Evolutionary conservation across 2,329 filamentous ascomycete genomes (phyloP), one percentile per base, ranked within the genome.

Genomic region (Colletotrichum abscissum): DNA sequence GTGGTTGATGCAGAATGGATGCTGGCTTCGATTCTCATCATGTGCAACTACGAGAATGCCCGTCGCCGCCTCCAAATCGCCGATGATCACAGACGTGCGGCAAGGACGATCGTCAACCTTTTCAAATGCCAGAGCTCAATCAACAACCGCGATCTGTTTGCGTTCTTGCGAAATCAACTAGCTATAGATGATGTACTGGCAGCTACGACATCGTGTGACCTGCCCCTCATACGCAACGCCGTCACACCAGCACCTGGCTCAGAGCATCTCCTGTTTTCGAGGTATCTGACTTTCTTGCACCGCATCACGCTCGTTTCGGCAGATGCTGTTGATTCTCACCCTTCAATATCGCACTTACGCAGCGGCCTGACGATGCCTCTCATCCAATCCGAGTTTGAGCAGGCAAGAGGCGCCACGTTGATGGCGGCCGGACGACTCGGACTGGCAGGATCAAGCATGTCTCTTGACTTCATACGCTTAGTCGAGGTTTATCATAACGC

Each of bases 41-140:
- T 76, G 30, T 78, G 77, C 14, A 79, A 76, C 58, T 81, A 80
- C 55, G 79, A 81, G 63, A 80, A 79, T 76, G 76, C 78, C 30
- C 77, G 79, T 35, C 77, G 76, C 24, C 76, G 78, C 14, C 68
- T 75, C 3, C 72, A 72, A 4, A 77, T 77, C 1, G 79, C 79
- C 3, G 79, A 81, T 35, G 76, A 77, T 28, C 79, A 81, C 42
- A 68, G 79, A 11, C 74, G 74, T 55, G 79, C 79, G 5, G 79
- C 79, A 0, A 70, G 79, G 22, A 80, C 77, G 1, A 76, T 81
- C 1, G 76, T 80, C 26, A 80, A 79, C 30, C 74, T 80, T 7
- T 81, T 81, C 64, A 74, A 49, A 11, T 4, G 42, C 19, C 42
- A 49, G 19, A 49, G n/a, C 8, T 49, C 42, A 1, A 19, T 49